Evolutionary conservation across 371 early-diverging fungal species (phyloP), one percentile per base, ranked within the genome.

Genomic region (Rhizopus sp.): DNA sequence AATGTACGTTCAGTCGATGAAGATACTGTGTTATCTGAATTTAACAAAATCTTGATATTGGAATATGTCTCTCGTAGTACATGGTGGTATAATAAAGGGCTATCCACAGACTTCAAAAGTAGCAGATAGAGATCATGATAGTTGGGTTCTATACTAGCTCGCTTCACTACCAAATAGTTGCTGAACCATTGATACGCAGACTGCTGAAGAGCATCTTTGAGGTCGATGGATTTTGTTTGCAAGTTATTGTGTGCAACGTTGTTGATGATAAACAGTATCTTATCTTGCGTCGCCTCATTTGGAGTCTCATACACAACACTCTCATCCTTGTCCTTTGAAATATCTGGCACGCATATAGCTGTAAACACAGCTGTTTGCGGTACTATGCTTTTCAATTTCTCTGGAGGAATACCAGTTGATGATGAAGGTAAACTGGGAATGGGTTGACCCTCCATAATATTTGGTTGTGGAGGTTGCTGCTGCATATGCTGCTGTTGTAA

Each of bases 201-300:
- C 13, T 80, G 77, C 15, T 80, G 70, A 47, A 98, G 69, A 13
- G 89, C 68, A 5, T 84, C 86, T 50, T 80, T 84, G 73, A 97
- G 82, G 53, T 97, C 97, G 0, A 72, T 59, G 3, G 86, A 80
- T 69, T 98, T 97, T 12, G 70, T 67, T 3, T 84, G 89, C n/a
- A 98, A 62, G 63, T 97, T 99, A 59, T 82, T 88, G 37, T 77
- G 80, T 30, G 96, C 89, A 15, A 99, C 73, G 63, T 99, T 99
- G 77, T 99, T 99, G 65, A 99, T 86, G 30, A 93, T 92, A 69
- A 99, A 99, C 42, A 96, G 81, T 35, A 99, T 90, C 76, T 93
- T 94, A 65, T 98, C 98, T 68, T 93, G 90, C 4, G 85, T 80
- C 3, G 76, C 77, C 69, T 93, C 93, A 30, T 75, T 62, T 0